Evolutionary conservation across 1,139 yeast species (phyloP), one percentile per base, ranked within the genome.

Genomic region (Yamadazyma atlantica): DNA sequence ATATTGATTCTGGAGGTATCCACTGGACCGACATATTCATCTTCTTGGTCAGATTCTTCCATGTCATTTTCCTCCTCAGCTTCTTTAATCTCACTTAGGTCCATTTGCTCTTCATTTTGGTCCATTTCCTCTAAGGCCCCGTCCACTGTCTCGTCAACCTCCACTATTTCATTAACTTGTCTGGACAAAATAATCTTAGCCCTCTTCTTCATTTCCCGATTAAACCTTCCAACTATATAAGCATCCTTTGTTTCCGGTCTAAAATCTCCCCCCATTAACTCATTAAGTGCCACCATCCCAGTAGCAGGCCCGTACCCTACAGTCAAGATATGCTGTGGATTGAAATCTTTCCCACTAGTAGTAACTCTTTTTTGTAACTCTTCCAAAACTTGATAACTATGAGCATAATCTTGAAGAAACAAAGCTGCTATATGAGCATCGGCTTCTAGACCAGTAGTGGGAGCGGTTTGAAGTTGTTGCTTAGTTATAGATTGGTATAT

Each of bases 231-330:
- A 16, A 82, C 69, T 14, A 90, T 73, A 26, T 84, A 85, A 0
- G 86, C 81, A 37, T 86, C 88, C 51, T 86, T 87, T 13, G 66
- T 67, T 15, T 63, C 66, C 0, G 96, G 92, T 16, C 64, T 61
- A 65, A 76, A 82, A 3, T 64, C 67, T 3, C 69, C 71, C 0
- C 87, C 89, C 81, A 86, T 76, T 1, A 89, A 54, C 50, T 89
- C 96, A 55, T 89, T 87, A 41, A 89, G 66, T 0, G 95, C 98
- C 8, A 90, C 68, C 67, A 92, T 82, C 1, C 97, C 97, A 0
- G 95, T 84, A 1, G 92, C 94, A 1, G 98, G 97, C 0, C 98
- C 98, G 54, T 76, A 82, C 0, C 97, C 95, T 6, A 88, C 77
- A 51, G 88, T 95, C 39, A 92, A 67, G 0, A 92, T 76, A 12